Evolutionary conservation across 1,139 yeast species (phyloP), one percentile per base, ranked within the genome.

Genomic region (Blastobotrys capitulatus): DNA sequence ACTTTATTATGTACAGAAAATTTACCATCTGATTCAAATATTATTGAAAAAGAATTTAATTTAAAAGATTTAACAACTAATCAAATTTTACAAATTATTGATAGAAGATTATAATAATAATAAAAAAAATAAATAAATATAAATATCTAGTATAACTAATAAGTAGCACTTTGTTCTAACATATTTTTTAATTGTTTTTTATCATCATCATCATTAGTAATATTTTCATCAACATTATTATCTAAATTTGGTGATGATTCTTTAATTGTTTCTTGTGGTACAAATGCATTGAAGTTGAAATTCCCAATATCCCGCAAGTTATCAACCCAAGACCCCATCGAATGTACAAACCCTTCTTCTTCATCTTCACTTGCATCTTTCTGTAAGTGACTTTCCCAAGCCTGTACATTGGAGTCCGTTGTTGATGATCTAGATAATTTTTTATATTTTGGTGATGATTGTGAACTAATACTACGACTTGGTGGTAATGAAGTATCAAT

Each of bases 261-360:
- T 19, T 16, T 2, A 6, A 27, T 38, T 9, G 41, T 20, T 27
- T 38, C 41, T 42, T 36, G 20, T 20, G 42, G 32, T 13, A 41
- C 45, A 41, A 46, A 41, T 7, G 45, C 13, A 34, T 41, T 46
- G 25, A 46, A 15, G 29, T 46, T 46, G 41, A 57, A 43, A 42
- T 48, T 54, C 4, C 60, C 58, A 22, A 58, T 40, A 39, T 55
- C 59, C 13, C 64, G 50, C 10, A 60, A 20, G 37, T 57, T 59
- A 44, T 60, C 63, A 40, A 63, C 54, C 49, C 62, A 51, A 31
- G 52, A 54, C 19, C 62, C 63, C 52, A 61, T 53, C 15, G 54
- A 53, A 34, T 52, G 55, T 1, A 62, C 54, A 22, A 62, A 42
- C 1, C 65, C 65, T n/a, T 60, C 66, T 18, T 59, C 63, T 19